Conservation (phyloP, 2,329 filamentous ascomycete species). For the Fusarium virguliforme region DNA sequence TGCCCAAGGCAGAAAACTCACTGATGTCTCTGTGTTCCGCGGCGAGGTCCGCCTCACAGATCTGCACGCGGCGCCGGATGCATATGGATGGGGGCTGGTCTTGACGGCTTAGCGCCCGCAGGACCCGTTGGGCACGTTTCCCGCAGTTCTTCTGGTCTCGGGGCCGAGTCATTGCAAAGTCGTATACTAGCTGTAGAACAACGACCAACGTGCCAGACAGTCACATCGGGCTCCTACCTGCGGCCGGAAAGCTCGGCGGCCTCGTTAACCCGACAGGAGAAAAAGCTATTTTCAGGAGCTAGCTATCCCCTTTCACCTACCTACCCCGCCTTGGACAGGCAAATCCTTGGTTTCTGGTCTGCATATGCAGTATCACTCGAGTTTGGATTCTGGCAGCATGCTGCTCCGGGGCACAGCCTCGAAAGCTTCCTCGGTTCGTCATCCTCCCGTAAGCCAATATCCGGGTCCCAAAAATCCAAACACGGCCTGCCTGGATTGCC, state of each 20-base stretch:
- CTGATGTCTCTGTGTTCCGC: background rate
- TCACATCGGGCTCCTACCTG: slow-evolving; percentile 7
- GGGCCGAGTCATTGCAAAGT: background rate
- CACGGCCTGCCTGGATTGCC: slow-evolving; percentile 27
- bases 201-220: background rate
- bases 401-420: slow-evolving; percentile 8
- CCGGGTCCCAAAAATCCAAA: background rate
- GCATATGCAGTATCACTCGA: slow-evolving; percentile 13
- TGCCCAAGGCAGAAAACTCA: background rate
- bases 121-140: slow-evolving; percentile 8
- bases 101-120: slow-evolving; percentile 5
- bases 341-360: background rate
- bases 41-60: slow-evolving; percentile 5
- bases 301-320: background rate
- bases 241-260: slow-evolving; percentile 8
- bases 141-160: too few species aligned
- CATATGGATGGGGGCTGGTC: background rate
- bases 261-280: background rate
- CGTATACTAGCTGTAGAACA: too few species aligned
- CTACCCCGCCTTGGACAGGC: slow-evolving; percentile 5
- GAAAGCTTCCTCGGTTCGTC: slow-evolving; percentile 22
- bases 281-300: slow-evolving; percentile 8
- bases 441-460: slow-evolving; percentile 34
- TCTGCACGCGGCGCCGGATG: slow-evolving; percentile 3
- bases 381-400: slow-evolving; percentile 5